These are phyloP conservation scores for Alternaria metachromatica DNA, from an alignment of 2,329 filamentous ascomycete genomes.

Conservation along the genomic window DNA sequence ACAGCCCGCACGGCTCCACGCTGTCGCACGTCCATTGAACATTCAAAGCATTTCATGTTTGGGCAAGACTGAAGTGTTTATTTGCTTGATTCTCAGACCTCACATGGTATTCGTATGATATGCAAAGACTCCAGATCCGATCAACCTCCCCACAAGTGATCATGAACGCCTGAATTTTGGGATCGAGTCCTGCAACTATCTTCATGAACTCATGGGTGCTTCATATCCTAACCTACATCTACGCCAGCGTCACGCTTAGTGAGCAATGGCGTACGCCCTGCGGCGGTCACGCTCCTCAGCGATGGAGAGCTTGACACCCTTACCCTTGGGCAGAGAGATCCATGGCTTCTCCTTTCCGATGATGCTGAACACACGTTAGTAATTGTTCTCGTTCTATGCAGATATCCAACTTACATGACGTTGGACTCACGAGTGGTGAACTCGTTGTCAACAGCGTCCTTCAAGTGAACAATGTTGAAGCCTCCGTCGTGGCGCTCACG, in stretches of 20 bases:
- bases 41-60: background rate
- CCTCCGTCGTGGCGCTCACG: slow-evolving; percentile 99
- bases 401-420: slow-evolving; percentile 69
- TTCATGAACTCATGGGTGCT: slow-evolving; percentile 36
- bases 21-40: background rate
- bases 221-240: slow-evolving; percentile 34
- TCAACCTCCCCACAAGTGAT: slow-evolving; percentile 41
- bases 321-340: slow-evolving; percentile 99
- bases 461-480: slow-evolving; percentile 99
- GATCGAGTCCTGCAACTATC: slow-evolving; percentile 35
- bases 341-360: slow-evolving; percentile 99
- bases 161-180: slow-evolving; percentile 45
- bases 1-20: background rate
- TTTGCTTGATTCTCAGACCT: slow-evolving; percentile 23
- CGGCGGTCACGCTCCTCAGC: slow-evolving; percentile 99
- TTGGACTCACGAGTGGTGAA: slow-evolving; percentile 99
- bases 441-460: slow-evolving; percentile 99
- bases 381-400: background rate
- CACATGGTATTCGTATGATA: slow-evolving; percentile 43
- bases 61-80: slow-evolving; percentile 23
- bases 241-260: slow-evolving; percentile 47
- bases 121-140: slow-evolving; percentile 39
- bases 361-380: slow-evolving; percentile 59
- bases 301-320: slow-evolving; percentile 98
- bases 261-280: slow-evolving; percentile 70